These are phyloP conservation scores for Vanderwaltozyma verrucispora DNA, from an alignment of 805 yeast species.

Conservation along the genomic window DNA sequence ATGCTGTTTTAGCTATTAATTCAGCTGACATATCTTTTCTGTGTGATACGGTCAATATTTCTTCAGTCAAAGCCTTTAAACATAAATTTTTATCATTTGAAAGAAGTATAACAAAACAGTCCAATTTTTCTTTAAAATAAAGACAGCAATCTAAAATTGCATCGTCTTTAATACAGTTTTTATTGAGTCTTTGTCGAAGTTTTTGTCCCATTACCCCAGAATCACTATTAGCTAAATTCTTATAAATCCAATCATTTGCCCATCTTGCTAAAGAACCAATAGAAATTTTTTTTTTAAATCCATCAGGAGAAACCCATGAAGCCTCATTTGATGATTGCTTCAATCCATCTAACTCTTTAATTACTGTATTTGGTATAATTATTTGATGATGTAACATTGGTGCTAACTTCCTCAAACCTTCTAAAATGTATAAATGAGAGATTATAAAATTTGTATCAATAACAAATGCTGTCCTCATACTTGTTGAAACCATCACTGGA, in stretches of 20 bases:
- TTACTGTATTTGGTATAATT: conserved; percentile 60
- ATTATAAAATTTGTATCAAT: conserved; percentile 79
- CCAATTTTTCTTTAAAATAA: conserved; percentile 38
- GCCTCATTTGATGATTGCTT: conserved; percentile 34
- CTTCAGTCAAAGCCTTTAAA: conserved; percentile 61
- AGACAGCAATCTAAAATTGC: conserved; percentile 79
- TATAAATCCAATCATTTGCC: conserved; percentile 73
- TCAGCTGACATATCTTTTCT: conserved; percentile 37
- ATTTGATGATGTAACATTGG: conserved; percentile 37
- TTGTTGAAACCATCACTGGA: conserved; percentile 6
- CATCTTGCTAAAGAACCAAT: conserved; percentile 52
- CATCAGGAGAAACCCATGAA: conserved; percentile 5
- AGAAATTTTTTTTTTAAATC: conserved; percentile 14
- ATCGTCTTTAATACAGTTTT: conserved; percentile 51
- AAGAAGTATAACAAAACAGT: conserved; percentile 45
- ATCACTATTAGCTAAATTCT: conserved; percentile 41
- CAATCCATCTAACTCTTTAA: conserved; percentile 75
- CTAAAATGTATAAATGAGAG: conserved; percentile 52
- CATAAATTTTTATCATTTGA: conserved; percentile 84
- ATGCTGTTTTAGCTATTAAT: conserved; percentile 34
- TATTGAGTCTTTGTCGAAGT: conserved; percentile 41
- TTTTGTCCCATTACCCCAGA: conserved; percentile 57
- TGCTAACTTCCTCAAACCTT: conserved; percentile 37
- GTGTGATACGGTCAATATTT: conserved; percentile 47
- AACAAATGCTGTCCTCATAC: conserved; percentile 37